Base-by-base conservation (phyloP, 164 flowering plant genomes). In the Vitis cinerea region DNA sequence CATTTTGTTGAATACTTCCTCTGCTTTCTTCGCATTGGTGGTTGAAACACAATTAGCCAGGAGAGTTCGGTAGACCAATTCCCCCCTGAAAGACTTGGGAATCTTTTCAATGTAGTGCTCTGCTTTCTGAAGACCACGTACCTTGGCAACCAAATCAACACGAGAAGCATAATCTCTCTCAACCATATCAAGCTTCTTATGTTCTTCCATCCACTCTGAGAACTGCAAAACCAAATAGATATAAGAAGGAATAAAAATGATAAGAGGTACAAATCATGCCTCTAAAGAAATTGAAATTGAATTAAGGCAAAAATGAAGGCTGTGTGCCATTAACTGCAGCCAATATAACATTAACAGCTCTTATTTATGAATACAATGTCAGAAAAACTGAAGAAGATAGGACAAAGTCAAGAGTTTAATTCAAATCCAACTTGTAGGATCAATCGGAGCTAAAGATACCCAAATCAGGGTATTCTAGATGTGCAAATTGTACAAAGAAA, bases 121-220 rank as follows among this genome's bases (percentile, higher is more conserved):
- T 65, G 95, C 98, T 81, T 77, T 80, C 2, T 61, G n/a, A 2
- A 87, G 77, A 17, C 95, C 92, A 47, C 69, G 85, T 15, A 83
- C 79, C 79, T 89, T 92, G 31, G 87, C 86, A 63, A 91, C 82
- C 70, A 92, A 77, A 84, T 90, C 92, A 69, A 94, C 60, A 9
- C 82, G 90, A 70, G 90, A 79, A 60, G 94, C 90, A 85, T 95
- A 90, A 75, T 94, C 89, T 70, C 83, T 80, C 77, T 92, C 97
- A 30, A 15, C 61, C 63, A 87, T 83, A 6, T 83, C 86, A 49
- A 83, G 27, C 8, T 31, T 71, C 59, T 83, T 79, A 2, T 66
- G 79, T 61, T 73, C 66, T 71, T 92, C 91, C 84, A 90, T 48
- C 97, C 97, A 90, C 72, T 90, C 92, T 5, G 85, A 84, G n/a